Percentiles rank a stretch among this genome's conserved stretches.
Evolutionary conservation across 345 rosid genomes (phyloP).

Genomic region (Hibiscus trionum): DNA sequence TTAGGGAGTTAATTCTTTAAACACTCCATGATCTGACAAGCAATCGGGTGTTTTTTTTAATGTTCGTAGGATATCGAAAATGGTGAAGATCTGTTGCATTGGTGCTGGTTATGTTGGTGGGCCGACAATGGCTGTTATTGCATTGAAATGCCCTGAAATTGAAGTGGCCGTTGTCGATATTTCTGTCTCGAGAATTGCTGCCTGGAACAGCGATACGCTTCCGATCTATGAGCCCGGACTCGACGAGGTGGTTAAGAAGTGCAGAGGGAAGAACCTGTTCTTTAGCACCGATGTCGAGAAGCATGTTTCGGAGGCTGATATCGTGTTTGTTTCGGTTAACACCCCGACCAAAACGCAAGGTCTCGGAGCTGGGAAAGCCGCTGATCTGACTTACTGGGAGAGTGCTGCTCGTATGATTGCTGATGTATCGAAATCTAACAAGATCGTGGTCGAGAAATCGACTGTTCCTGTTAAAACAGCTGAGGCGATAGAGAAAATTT

Average conservation of each 20-base stretch:
- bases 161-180: constrained; percentile 64
- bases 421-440: constrained; percentile 60
- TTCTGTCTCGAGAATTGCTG: constrained; percentile 45
- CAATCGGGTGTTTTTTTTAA: neutral
- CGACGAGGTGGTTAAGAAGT: constrained; percentile 50
- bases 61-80: constrained; percentile 14
- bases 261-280: constrained; percentile 60
- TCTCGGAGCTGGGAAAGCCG: constrained; percentile 79
- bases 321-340: constrained; percentile 67
- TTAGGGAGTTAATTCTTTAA: neutral
- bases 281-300: constrained; percentile 63
- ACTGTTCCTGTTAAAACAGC: constrained; percentile 73
- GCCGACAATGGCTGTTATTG: constrained; percentile 77
- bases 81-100: constrained; percentile 79
- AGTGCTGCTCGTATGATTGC: constrained; percentile 78
- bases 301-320: constrained; percentile 56
- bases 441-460: constrained; percentile 74
- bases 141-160: constrained; percentile 50
- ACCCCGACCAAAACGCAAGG: constrained; percentile 73
- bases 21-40: neutral
- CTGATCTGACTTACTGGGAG: constrained; percentile 81
- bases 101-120: constrained; percentile 79
- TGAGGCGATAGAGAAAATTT: constrained; percentile 63
- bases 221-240: constrained; percentile 76
- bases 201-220: constrained; percentile 60